Percentiles rank a stretch among this genome's conserved stretches.
Evolutionary conservation across 345 rosid species (phyloP).

Genomic region (Hypericum perforatum): DNA sequence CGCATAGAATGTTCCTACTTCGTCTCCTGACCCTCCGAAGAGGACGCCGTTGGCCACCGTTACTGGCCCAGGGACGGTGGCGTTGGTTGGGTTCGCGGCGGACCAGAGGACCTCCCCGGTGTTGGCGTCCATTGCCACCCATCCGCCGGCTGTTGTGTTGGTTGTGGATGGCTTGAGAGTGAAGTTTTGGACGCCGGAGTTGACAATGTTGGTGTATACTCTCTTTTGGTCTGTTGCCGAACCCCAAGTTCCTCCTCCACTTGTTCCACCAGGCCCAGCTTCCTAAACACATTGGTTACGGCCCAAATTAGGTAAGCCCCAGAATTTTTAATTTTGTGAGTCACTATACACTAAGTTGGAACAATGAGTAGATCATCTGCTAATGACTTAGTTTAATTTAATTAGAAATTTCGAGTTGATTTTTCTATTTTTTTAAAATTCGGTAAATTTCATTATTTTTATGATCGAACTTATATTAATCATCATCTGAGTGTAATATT

Average conservation of each 20-base stretch:
- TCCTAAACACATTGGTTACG: not conserved
- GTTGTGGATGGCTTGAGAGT: conserved; percentile 13
- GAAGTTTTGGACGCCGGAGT: conserved; percentile 8
- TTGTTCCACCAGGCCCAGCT: conserved; percentile 21
- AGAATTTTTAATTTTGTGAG: no score
- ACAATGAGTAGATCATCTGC: no score
- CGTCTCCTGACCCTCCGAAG: conserved; percentile 16
- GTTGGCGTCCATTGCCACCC: conserved; percentile 23
- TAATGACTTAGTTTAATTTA: no score
- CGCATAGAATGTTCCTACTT: conserved; percentile 15
- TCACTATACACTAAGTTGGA: no score
- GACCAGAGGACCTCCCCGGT: conserved; percentile 16
- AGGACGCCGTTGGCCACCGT: conserved; percentile 15
- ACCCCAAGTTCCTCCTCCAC: conserved; percentile 26
- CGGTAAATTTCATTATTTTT: no score
- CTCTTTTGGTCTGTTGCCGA: conserved; percentile 24
- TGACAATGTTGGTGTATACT: conserved; percentile 24
- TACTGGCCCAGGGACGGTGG: conserved; percentile 14
- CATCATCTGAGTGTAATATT: no score
- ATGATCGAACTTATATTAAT: no score
- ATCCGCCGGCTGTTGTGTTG: conserved; percentile 15
- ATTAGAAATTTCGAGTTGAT: no score
- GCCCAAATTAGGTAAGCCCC: not conserved
- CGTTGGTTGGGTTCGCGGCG: conserved; percentile 9
- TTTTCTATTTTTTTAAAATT: no score